Conservation (phyloP, 208 protist genomes). For the Wallacemonas sp. region DNA sequence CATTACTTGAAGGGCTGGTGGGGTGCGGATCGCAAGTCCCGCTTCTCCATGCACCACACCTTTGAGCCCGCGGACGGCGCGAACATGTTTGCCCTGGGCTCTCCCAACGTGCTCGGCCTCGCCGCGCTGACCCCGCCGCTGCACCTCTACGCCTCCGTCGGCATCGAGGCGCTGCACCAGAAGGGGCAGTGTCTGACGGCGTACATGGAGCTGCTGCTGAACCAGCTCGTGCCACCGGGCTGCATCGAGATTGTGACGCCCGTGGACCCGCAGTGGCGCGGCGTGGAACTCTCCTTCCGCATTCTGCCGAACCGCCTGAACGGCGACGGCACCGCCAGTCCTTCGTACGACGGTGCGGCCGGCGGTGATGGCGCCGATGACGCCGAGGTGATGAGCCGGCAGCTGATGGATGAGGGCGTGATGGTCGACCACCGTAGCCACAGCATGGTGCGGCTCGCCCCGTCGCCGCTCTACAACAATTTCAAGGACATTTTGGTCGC, state of each 20-base stretch:
- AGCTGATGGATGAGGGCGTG: slow-evolving; percentile 55
- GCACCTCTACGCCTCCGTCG: slow-evolving; percentile 84
- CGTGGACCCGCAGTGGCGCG: slow-evolving; percentile 71
- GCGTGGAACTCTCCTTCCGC: slow-evolving; percentile 89
- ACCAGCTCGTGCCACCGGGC: slow-evolving; percentile 58
- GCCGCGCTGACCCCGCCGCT: slow-evolving; percentile 77
- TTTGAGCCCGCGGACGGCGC: slow-evolving; percentile 76
- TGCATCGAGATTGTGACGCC: slow-evolving; percentile 87
- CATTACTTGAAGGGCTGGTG: slow-evolving; percentile 90
- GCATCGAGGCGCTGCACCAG: slow-evolving; percentile 65
- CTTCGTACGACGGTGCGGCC: slow-evolving; percentile 42
- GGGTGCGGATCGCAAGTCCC: slow-evolving; percentile 75
- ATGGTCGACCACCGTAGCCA: slow-evolving; percentile 58
- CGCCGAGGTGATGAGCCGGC: slow-evolving; percentile 45
- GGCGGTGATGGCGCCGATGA: slow-evolving; percentile 36
- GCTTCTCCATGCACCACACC: slow-evolving; percentile 71
- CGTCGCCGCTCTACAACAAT: slow-evolving; percentile 93
- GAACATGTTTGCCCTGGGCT: slow-evolving; percentile 82
- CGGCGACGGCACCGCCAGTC: slow-evolving; percentile 1
- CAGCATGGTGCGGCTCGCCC: slow-evolving; percentile 73
- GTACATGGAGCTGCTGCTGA: slow-evolving; percentile 90
- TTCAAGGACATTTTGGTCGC: slow-evolving; percentile 87
- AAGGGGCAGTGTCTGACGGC: slow-evolving; percentile 90
- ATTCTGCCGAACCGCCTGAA: slow-evolving; percentile 63
- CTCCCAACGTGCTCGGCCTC: slow-evolving; percentile 63